phyloP scores from a whole-genome alignment of 371 early-diverging fungal species.

The Mucor racemosus region DNA sequence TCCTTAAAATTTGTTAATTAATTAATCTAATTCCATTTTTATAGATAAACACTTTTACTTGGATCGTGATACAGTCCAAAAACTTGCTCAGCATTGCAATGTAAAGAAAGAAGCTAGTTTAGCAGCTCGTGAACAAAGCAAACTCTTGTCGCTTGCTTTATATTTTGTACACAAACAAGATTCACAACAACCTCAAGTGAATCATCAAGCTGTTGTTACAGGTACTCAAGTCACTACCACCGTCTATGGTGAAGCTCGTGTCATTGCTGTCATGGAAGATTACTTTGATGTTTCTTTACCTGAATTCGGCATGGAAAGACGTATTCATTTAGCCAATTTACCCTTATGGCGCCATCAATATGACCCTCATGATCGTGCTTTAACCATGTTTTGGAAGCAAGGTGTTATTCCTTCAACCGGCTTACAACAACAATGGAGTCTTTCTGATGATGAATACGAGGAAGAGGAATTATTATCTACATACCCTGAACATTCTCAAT shows the following conservation, averaged over 20 bases:
- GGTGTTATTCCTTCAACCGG: conserved; percentile 49
- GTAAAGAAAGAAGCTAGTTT: conserved; percentile 73
- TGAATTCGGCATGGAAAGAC: conserved; percentile 65
- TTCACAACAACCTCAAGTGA: conserved; percentile 27
- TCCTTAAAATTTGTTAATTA: background rate
- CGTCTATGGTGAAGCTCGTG: conserved; percentile 44
- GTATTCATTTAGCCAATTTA: conserved; percentile 49
- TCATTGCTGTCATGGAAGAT: conserved; percentile 50
- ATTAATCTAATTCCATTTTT: background rate
- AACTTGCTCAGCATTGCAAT: conserved; percentile 74
- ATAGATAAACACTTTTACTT: conserved; percentile 61
- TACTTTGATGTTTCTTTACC: conserved; percentile 67
- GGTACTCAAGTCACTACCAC: conserved; percentile 28
- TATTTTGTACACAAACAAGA: conserved; percentile 40
- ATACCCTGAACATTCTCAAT: conserved; percentile 23
- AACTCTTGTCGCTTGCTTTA: conserved; percentile 65
- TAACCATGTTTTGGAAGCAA: conserved; percentile 63
- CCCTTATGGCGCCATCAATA: conserved; percentile 49
- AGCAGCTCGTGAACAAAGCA: conserved; percentile 75
- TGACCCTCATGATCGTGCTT: conserved; percentile 36
- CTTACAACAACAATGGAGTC: conserved; percentile 34
- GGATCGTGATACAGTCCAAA: conserved; percentile 53
- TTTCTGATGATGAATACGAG: conserved; percentile 49
- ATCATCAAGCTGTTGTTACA: conserved; percentile 7
- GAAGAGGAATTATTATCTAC: conserved; percentile 42